A percentile compares a stretch with the other conserved stretches of the same genome.
Evolutionary conservation across 2,329 filamentous ascomycete species (phyloP).

Genomic region (Calonectria pseudoreteaudii): DNA sequence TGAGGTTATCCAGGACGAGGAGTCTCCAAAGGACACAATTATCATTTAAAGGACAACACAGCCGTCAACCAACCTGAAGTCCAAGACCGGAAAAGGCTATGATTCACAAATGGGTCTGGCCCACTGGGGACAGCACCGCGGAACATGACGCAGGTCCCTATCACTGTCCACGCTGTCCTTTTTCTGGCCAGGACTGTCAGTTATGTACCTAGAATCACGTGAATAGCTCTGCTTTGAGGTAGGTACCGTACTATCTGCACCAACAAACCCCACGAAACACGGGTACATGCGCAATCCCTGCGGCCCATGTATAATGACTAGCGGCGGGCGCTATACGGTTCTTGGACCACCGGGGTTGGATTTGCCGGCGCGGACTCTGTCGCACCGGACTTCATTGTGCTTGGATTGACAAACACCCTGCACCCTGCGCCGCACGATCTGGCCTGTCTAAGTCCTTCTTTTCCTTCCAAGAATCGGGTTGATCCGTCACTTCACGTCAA

Average conservation of each 20-base stretch:
- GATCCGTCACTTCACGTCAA: neutral
- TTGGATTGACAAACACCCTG: neutral
- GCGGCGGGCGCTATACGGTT: constrained; percentile 40
- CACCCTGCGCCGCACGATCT: neutral
- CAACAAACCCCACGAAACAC: neutral
- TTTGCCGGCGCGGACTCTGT: neutral
- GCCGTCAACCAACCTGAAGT: constrained; percentile 28
- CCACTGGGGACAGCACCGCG: neutral
- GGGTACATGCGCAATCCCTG: constrained; percentile 9
- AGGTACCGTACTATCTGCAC: constrained; percentile 33
- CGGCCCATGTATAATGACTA: constrained; percentile 17
- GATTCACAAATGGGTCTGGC: constrained; percentile 13
- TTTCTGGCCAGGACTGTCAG: constrained; percentile 28
- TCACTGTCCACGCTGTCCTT: constrained; percentile 40
- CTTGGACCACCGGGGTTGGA: neutral
- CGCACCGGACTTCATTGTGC: neutral
- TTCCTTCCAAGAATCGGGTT: neutral
- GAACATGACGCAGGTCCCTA: neutral
- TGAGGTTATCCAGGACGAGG: constrained; percentile 1
- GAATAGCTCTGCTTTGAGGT: constrained; percentile 10
- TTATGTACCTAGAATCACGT: constrained; percentile 15
- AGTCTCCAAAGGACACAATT: constrained; percentile 12
- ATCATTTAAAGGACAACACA: constrained; percentile 22
- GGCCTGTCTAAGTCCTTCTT: neutral
- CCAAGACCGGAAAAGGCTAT: constrained; percentile 21